These are phyloP conservation scores for Aspergillus chevalieri DNA, from an alignment of 2,329 filamentous ascomycete genomes.

Conservation along the genomic window DNA sequence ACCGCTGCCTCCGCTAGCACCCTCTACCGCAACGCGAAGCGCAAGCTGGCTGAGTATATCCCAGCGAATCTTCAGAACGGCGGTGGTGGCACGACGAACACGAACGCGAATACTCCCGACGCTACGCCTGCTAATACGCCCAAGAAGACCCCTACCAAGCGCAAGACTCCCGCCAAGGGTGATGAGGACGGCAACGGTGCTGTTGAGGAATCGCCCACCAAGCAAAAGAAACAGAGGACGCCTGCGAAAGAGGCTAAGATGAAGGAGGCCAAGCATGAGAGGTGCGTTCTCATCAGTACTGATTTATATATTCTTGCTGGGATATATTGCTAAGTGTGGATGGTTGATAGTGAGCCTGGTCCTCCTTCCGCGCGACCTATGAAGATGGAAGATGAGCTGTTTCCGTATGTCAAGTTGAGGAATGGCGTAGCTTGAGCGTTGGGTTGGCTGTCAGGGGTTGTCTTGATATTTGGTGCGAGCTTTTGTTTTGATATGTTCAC, in stretches of 20 bases:
- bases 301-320: neutral
- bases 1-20: conserved; percentile 29
- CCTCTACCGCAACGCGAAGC: conserved; percentile 31
- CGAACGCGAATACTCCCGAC: neutral
- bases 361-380: too few relatives aligned
- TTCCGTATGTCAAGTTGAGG: too few relatives aligned
- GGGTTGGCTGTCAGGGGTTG: too few relatives aligned
- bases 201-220: conserved; percentile 8
- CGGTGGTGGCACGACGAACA: neutral
- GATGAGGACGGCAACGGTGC: neutral
- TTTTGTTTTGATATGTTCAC: too few relatives aligned
- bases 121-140: conserved; percentile 3
- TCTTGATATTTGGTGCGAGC: too few relatives aligned
- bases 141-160: conserved; percentile 14
- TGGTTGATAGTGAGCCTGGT: too few relatives aligned
- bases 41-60: conserved; percentile 25
- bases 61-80: neutral
- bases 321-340: too few relatives aligned
- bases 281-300: neutral
- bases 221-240: conserved; percentile 19
- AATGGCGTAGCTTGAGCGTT: neutral
- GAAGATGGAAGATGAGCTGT: too few relatives aligned
- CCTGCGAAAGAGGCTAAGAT: conserved; percentile 8
- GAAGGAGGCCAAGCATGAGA: conserved; percentile 2
- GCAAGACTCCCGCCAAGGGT: conserved; percentile 13